Evolutionary conservation across 2,329 filamentous ascomycete species (phyloP).

Genomic region (Botrytis hyacinthi): DNA sequence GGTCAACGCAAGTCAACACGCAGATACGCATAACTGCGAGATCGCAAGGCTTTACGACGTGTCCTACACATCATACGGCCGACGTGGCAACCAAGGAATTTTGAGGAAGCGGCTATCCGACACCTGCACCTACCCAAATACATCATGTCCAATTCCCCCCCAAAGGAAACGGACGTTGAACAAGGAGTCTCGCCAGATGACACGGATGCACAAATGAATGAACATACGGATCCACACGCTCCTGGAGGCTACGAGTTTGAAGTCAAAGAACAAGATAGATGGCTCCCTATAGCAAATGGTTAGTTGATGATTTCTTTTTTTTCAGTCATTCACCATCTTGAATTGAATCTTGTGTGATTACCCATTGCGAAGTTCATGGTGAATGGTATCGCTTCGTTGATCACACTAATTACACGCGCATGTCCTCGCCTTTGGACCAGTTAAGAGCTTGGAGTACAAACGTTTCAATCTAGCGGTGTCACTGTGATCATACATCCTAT

Average conservation of each 20-base stretch:
- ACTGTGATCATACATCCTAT: slow-evolving; percentile 38
- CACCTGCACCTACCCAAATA: slow-evolving; percentile 64
- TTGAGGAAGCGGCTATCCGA: slow-evolving; percentile 34
- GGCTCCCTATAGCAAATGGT: slow-evolving; percentile 99
- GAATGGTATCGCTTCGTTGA: slow-evolving; percentile 51
- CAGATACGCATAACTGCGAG: slow-evolving; percentile 31
- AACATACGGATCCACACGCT: slow-evolving; percentile 39
- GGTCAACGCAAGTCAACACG: slow-evolving; percentile 30
- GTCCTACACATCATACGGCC: slow-evolving; percentile 33
- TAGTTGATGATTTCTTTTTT: slow-evolving; percentile 51
- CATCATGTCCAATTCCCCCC: slow-evolving; percentile 90
- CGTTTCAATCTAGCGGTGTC: slow-evolving; percentile 35
- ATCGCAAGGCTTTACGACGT: slow-evolving; percentile 28
- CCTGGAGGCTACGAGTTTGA: slow-evolving; percentile 83
- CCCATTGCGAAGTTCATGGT: slow-evolving; percentile 35
- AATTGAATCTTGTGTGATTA: slow-evolving; percentile 54
- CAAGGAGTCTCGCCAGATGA: slow-evolving; percentile 89
- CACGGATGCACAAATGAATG: slow-evolving; percentile 88
- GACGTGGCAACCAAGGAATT: slow-evolving; percentile 39
- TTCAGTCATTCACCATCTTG: slow-evolving; percentile 40
- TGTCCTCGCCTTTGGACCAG: slow-evolving; percentile 36
- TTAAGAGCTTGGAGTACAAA: slow-evolving; percentile 37
- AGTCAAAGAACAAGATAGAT: slow-evolving; percentile 99
- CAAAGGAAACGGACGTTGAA: slow-evolving; percentile 86
- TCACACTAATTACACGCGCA: slow-evolving; percentile 44